Conservation (phyloP, 2,329 filamentous ascomycete genomes). For the Diaporthe sp. region DNA sequence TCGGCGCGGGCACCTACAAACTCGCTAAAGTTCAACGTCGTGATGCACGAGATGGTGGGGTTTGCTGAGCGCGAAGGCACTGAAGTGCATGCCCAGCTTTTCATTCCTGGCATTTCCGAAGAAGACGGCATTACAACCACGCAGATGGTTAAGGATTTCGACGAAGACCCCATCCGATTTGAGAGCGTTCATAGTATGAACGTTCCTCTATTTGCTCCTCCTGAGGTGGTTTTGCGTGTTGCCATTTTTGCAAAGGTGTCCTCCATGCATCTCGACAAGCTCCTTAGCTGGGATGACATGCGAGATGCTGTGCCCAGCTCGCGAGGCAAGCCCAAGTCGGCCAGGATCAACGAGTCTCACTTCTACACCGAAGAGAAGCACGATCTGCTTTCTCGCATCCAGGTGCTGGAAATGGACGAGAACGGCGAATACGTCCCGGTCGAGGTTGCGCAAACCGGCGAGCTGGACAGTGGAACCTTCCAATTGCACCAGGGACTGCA, state of each 20-base stretch:
- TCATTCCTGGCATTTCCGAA: slow-evolving; percentile 90
- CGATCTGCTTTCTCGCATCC: slow-evolving; percentile 88
- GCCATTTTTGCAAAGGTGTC: slow-evolving; percentile 94
- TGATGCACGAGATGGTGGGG: slow-evolving; percentile 95
- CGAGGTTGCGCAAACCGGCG: slow-evolving; percentile 88
- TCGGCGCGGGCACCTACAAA: slow-evolving; percentile 92
- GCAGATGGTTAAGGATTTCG: slow-evolving; percentile 93
- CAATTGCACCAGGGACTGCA: slow-evolving; percentile 97
- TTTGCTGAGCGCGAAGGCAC: slow-evolving; percentile 97
- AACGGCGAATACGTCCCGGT: slow-evolving; percentile 92
- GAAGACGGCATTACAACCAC: slow-evolving; percentile 95
- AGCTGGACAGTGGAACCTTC: slow-evolving; percentile 89
- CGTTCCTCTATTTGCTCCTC: slow-evolving; percentile 83
- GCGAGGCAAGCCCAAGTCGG: slow-evolving; percentile 67
- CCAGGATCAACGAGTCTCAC: slow-evolving; percentile 89
- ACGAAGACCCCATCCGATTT: slow-evolving; percentile 92
- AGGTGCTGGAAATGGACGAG: slow-evolving; percentile 93
- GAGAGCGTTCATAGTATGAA: slow-evolving; percentile 99
- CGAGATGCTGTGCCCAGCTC: slow-evolving; percentile 79
- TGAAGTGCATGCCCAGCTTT: slow-evolving; percentile 96
- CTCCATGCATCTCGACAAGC: slow-evolving; percentile 94
- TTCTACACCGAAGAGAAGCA: slow-evolving; percentile 95
- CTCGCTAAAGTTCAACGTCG: slow-evolving; percentile 97
- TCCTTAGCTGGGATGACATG: slow-evolving; percentile 99
- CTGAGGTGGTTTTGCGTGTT: slow-evolving; percentile 82